Evolutionary conservation across 2,329 filamentous ascomycete genomes (phyloP).

Genomic region (Reticulascus tulasneorum): DNA sequence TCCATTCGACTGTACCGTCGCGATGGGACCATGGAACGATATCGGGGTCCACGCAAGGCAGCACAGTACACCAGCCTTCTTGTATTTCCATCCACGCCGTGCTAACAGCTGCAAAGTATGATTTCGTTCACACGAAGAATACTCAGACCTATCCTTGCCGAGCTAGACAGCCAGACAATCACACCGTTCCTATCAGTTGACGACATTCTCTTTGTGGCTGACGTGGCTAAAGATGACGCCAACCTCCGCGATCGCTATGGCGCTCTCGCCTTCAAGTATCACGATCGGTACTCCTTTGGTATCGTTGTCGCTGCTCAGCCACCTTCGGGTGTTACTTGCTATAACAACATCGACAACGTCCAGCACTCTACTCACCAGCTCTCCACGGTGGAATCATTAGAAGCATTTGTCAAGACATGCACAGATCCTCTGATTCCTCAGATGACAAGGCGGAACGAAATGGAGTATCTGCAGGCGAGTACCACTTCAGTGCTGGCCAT

Average conservation of each 20-base stretch:
- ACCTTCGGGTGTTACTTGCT: slow-evolving; percentile 28
- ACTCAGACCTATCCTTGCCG: slow-evolving; percentile 17
- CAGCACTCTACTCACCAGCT: slow-evolving; percentile 27
- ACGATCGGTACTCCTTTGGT: slow-evolving; percentile 40
- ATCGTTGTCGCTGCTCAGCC: too few relatives aligned
- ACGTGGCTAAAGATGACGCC: slow-evolving; percentile 25
- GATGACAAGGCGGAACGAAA: slow-evolving; percentile 39
- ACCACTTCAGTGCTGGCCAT: too few relatives aligned
- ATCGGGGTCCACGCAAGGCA: slow-evolving; percentile 39
- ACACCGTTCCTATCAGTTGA: slow-evolving; percentile 31
- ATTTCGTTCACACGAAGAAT: slow-evolving; percentile 4
- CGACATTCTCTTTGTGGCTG: slow-evolving; percentile 38
- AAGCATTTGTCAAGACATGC: slow-evolving; percentile 33
- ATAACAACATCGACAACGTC: slow-evolving; percentile 35
- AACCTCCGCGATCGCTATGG: slow-evolving; percentile 26
- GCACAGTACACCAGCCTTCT: slow-evolving; percentile 21
- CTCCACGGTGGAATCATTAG: slow-evolving; percentile 24
- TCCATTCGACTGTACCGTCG: slow-evolving; percentile 38
- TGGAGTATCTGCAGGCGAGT: too few relatives aligned
- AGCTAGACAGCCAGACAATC: slow-evolving; percentile 2
- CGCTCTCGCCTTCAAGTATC: slow-evolving; percentile 28
- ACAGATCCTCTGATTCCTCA: slow-evolving; percentile 35
- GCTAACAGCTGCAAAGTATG: slow-evolving; percentile 14
- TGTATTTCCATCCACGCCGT: not conserved
- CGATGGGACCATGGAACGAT: slow-evolving; percentile 28